phyloP scores from a whole-genome alignment of 2,329 filamentous ascomycete genomes.

The Fusarium anthophilum region DNA sequence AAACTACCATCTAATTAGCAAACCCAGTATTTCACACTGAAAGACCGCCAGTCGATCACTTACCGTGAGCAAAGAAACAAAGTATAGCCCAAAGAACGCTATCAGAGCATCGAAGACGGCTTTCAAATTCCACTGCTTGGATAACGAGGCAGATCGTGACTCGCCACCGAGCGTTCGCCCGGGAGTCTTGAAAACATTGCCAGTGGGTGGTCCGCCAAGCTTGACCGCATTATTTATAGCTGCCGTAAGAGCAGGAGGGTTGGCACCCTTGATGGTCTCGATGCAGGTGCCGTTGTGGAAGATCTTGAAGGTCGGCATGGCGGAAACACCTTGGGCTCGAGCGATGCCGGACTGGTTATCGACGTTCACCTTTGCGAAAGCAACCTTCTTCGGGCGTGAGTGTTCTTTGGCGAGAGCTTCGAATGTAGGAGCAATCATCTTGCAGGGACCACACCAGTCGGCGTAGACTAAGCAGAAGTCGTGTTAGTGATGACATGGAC shows the following conservation, averaged over 20 bases:
- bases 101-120: conserved; percentile 60
- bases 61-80: conserved; percentile 69
- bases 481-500: conserved; percentile 38
- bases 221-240: conserved; percentile 78
- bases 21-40: neutral
- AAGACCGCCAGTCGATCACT: conserved; percentile 39
- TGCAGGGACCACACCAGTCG: conserved; percentile 95
- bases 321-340: conserved; percentile 79
- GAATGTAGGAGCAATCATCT: conserved; percentile 89
- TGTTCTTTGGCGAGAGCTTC: conserved; percentile 83
- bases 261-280: conserved; percentile 83
- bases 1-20: conserved; percentile 54
- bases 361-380: conserved; percentile 92
- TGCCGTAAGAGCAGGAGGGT: conserved; percentile 77
- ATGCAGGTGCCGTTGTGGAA: conserved; percentile 79
- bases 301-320: conserved; percentile 95
- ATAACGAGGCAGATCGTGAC: conserved; percentile 19
- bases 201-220: conserved; percentile 55
- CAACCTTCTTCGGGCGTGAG: conserved; percentile 81
- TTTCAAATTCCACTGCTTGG: conserved; percentile 49
- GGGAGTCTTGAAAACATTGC: conserved; percentile 61
- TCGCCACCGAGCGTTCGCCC: conserved; percentile 67
- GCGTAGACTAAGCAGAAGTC: conserved; percentile 76
- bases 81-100: conserved; percentile 68
- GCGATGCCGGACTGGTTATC: conserved; percentile 83